Conservation (phyloP, 306 rosid species). For the Cucumis cinereus region DNA sequence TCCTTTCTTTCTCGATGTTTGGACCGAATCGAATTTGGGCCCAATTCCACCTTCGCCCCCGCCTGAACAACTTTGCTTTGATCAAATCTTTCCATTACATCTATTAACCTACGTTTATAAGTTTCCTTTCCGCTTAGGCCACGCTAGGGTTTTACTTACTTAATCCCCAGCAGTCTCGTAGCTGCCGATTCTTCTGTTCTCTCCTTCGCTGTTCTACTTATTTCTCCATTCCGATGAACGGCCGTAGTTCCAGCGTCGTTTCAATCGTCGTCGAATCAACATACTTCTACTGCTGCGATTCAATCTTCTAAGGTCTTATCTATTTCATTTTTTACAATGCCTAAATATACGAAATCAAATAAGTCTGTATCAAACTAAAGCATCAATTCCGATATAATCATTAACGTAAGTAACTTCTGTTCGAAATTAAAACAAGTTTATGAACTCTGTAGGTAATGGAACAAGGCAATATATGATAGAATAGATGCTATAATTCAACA, state of each 20-base stretch:
- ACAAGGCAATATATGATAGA: not conserved
- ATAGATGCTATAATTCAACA: not conserved
- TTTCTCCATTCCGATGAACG: not conserved
- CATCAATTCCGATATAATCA: not conserved
- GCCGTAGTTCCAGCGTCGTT: not conserved
- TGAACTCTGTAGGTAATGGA: not conserved
- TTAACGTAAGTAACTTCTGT: not conserved
- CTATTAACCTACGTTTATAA: not conserved
- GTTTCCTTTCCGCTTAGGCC: not conserved
- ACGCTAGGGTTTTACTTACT: not conserved
- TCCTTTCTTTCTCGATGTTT: no score
- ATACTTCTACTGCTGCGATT: not conserved
- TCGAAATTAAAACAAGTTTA: not conserved
- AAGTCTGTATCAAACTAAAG: not conserved
- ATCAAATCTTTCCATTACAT: no score
- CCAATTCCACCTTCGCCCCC: not conserved
- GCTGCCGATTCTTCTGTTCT: not conserved
- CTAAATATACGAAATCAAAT: no score
- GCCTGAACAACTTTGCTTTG: no score
- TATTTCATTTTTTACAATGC: not conserved
- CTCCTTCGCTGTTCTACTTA: not conserved
- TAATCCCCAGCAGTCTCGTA: not conserved
- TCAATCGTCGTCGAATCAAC: not conserved
- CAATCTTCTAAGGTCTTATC: not conserved
- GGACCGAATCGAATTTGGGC: not conserved